Base-by-base conservation (phyloP, 192 early-diverging fungal genomes). In the Podila verticillata region DNA sequence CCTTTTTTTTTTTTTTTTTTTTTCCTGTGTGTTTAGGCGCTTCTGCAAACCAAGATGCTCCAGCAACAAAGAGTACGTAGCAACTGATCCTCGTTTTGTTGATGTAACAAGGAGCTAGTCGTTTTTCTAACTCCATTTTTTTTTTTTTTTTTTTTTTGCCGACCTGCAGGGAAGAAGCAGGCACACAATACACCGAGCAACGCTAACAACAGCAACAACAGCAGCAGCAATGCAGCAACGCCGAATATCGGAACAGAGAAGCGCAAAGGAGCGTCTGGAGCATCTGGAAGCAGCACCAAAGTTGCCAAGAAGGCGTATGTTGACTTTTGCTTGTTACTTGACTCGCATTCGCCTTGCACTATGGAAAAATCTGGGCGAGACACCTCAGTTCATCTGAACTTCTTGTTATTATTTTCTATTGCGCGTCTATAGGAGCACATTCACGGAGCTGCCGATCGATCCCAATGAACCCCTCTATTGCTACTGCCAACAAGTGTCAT, bases 401-500 rank as follows among this genome's bases (percentile, higher is more conserved):
- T 7, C 36, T 39, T n/a, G n/a, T n/a, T n/a, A n/a, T 39, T 39
- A 8, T 39, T 39, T 39, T 44, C 17, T 10, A 4, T 9, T 24
- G 10, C 8, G 10, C 13, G 15, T 20, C 26, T 67, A 61, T 39
- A 83, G 72, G n/a, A 32, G 69, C n/a, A 66, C 74, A 30, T 75
- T 74, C 62, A 66, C 87, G 31, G 92, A 93, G 39, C 82, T 95
- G 82, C 89, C 95, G 0, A 95, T 98, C 65, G 97, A 99, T 85
- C 97, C 98, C 0, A 96, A 97, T 73, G 98, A 99, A 84, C 97
- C 96, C 2, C 86, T 92, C 22, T 99, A 99, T 83, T 99, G 98
- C 72, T 96, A 95, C 74, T 99, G 98, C 66, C 87, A 95, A 36
- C 95, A 96, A 83, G 95, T 98, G 17, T 96, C 95, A 8, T 99